Base-by-base conservation (phyloP, 2,329 filamentous ascomycete genomes). In the Epichloe glyceriae region DNA sequence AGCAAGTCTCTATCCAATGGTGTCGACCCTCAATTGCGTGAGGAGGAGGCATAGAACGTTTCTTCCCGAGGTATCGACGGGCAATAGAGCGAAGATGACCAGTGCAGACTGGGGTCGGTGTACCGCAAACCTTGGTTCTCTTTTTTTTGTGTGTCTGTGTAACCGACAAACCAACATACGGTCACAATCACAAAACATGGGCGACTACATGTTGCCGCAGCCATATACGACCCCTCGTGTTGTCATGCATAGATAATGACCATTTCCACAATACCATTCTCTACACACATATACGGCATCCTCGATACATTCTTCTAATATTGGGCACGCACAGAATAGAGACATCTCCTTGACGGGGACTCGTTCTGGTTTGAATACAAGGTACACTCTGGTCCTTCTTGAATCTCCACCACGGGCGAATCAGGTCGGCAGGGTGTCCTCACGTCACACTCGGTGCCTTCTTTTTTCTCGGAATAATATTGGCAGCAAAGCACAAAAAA, bases 1-100 rank as follows among this genome's bases (percentile, higher is more conserved):
- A 52, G 52, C 46, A 61, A 57, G 47, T 60, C 61, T 54, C 37
- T 52, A 8, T 44, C 51, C 14, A 54, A 54, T 14, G 53, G 47
- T 34, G 53, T 58, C 41, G 50, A 43, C 14, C 53, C 58, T 19
- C 57, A 60, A 49, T 60, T 67, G 44, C 61, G 58, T 44, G 61
- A 62, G 41, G 61, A 61, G 22, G 66, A 68, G 50, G 59, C 59
- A n/a, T 68, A 60, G 45, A 37, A 17, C 22, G 34, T 22, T 37
- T 22, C 26, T n/a, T 35, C 12, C 14, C 34, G 1, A 8, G 33
- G n/a, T 22, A 10, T 17, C 26, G 17, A 41, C 26, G 20, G 38
- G 4, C 22, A 38, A 20, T 19, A 33, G 17, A 41, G 17, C 15
- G 12, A 39, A 37, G 37, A 33, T 12, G 37, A 19, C 22, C 37